A percentile compares a stretch with the other conserved stretches of the same genome.
Evolutionary conservation across 352 stramenopile genomes (phyloP).

Genomic region (Albugo laibachii): DNA sequence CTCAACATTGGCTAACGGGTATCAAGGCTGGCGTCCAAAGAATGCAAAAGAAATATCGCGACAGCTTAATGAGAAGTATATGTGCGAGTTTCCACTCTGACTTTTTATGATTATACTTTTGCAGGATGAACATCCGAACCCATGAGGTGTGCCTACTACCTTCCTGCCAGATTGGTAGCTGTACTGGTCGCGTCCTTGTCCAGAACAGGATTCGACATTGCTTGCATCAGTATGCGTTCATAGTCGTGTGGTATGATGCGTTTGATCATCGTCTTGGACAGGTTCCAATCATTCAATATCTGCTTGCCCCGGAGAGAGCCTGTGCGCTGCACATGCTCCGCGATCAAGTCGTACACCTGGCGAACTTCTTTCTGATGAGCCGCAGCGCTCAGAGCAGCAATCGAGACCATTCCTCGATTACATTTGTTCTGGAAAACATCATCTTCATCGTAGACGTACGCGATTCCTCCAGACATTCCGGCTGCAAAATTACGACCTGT

Average conservation of each 20-base stretch:
- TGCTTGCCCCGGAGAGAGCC: slow-evolving; percentile 60
- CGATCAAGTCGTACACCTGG: slow-evolving; percentile 71
- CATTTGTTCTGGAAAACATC: slow-evolving; percentile 82
- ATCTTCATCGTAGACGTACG: slow-evolving; percentile 92
- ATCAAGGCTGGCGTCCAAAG: too few relatives aligned
- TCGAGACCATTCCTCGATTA: slow-evolving; percentile 91
- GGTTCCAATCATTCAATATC: slow-evolving; percentile 85
- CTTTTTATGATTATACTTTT: too few relatives aligned
- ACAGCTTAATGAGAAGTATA: too few relatives aligned
- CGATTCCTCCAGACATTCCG: slow-evolving; percentile 91
- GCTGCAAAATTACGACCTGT: slow-evolving; percentile 93
- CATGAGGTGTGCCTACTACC: too few relatives aligned
- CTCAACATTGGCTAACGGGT: slow-evolving; percentile 33
- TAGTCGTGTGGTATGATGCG: slow-evolving; percentile 53
- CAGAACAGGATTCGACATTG: too few relatives aligned
- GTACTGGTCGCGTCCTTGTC: too few relatives aligned
- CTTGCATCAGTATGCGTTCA: slow-evolving; percentile 28
- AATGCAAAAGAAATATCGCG: too few relatives aligned
- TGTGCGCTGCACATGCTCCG: slow-evolving; percentile 79
- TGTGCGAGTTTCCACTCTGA: too few relatives aligned
- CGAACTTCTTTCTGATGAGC: slow-evolving; percentile 57
- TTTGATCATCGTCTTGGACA: slow-evolving; percentile 24
- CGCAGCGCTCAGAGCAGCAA: slow-evolving; percentile 35
- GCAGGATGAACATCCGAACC: too few relatives aligned
- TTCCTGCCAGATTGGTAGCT: too few relatives aligned